Evolutionary conservation across 306 rosid genomes (phyloP).

Genomic region (Prunus campanulata): DNA sequence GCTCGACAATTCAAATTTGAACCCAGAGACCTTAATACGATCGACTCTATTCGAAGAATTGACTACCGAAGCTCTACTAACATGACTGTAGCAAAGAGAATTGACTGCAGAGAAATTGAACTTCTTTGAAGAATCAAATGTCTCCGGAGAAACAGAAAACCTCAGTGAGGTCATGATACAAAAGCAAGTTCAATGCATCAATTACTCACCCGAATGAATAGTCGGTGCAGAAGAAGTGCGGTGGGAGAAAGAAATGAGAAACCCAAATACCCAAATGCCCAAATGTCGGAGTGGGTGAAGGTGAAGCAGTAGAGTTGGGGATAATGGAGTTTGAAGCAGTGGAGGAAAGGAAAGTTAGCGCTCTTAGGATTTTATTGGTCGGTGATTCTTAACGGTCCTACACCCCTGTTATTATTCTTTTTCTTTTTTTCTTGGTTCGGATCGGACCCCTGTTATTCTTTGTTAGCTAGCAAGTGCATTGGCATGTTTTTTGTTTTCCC

Average conservation of each 20-base stretch:
- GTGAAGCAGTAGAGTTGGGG: neutral
- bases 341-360: constrained; percentile 32
- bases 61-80: constrained; percentile 31
- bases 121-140: constrained; percentile 49
- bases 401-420: neutral
- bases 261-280: neutral
- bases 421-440: too few species aligned
- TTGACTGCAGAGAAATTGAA: constrained; percentile 14
- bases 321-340: constrained; percentile 43
- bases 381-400: neutral
- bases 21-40: constrained; percentile 32
- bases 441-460: neutral
- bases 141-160: constrained; percentile 43
- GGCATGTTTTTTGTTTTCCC: too few species aligned
- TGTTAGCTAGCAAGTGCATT: neutral
- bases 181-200: neutral
- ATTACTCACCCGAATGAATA: constrained; percentile 4
- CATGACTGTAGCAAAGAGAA: constrained; percentile 27
- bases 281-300: neutral
- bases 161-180: constrained; percentile 59
- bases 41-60: constrained; percentile 38
- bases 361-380: neutral
- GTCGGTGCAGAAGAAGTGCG: neutral
- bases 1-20: constrained; percentile 28
- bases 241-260: neutral